A percentile compares a stretch with the other conserved stretches of the same genome.
Evolutionary conservation across 495 filamentous ascomycete species (phyloP).

Genomic region (Neurospora hispaniola): DNA sequence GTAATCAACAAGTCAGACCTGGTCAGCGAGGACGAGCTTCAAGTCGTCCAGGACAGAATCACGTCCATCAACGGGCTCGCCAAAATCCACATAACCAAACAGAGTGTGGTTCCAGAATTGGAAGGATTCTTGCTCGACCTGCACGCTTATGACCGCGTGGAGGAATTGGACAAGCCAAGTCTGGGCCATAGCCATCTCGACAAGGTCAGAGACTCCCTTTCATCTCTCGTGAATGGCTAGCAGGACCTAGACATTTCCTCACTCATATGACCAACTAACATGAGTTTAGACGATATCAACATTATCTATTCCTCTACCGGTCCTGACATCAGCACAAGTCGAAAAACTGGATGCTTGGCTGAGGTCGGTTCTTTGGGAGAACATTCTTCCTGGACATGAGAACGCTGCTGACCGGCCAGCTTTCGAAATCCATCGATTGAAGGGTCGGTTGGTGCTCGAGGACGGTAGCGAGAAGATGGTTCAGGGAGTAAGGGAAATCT

Average conservation of each 20-base stretch:
- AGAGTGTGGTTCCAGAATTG: slow-evolving; percentile 67
- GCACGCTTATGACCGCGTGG: slow-evolving; percentile 82
- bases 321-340: slow-evolving; percentile 43
- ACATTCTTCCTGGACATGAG: slow-evolving; percentile 41
- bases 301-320: slow-evolving; percentile 52
- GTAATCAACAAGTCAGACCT: slow-evolving; percentile 92
- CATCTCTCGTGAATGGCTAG: background rate
- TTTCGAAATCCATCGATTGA: slow-evolving; percentile 77
- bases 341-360: slow-evolving; percentile 69
- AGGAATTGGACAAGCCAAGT: slow-evolving; percentile 49
- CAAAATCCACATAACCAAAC: slow-evolving; percentile 68
- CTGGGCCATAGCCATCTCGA: slow-evolving; percentile 77
- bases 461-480: slow-evolving; percentile 62
- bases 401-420: slow-evolving; percentile 1
- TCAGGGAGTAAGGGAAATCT: slow-evolving; percentile 87
- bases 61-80: slow-evolving; percentile 82
- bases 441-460: slow-evolving; percentile 56
- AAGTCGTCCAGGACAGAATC: slow-evolving; percentile 54
- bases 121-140: slow-evolving; percentile 81
- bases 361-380: slow-evolving; percentile 75
- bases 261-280: background rate
- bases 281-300: slow-evolving; percentile 75
- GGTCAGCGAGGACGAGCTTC: slow-evolving; percentile 58
- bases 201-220: slow-evolving; percentile 43
- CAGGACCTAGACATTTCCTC: background rate